A percentile compares a stretch with the other conserved stretches of the same genome.
Conservation (phyloP, 2,329 filamentous ascomycete species). For the Colletotrichum tamarilloi region DNA sequence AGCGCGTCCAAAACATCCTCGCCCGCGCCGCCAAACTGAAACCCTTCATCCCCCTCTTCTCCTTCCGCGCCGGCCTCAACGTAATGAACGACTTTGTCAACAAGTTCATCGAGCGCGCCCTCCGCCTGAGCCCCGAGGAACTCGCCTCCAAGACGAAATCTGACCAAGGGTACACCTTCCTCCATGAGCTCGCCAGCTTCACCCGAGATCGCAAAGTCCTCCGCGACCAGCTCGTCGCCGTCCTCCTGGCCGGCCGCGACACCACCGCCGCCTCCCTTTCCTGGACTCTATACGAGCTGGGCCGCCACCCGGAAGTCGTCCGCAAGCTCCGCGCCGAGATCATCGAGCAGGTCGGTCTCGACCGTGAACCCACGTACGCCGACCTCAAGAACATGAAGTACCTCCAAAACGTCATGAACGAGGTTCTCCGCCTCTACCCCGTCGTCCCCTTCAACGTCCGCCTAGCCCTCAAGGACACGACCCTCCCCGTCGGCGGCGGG, state of each 20-base stretch:
- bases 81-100: constrained; percentile 82
- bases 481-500: constrained; percentile 78
- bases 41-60: constrained; percentile 69
- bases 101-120: constrained; percentile 79
- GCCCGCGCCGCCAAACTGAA: constrained; percentile 73
- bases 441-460: constrained; percentile 84
- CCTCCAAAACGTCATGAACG: constrained; percentile 78
- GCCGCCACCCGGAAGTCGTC: constrained; percentile 74
- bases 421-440: constrained; percentile 82
- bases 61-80: constrained; percentile 73
- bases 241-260: constrained; percentile 87
- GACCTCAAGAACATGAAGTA: constrained; percentile 92
- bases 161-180: constrained; percentile 82
- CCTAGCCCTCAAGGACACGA: constrained; percentile 77
- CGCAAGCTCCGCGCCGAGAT: constrained; percentile 80
- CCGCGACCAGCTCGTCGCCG: constrained; percentile 84
- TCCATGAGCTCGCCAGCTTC: constrained; percentile 85
- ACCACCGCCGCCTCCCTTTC: constrained; percentile 86
- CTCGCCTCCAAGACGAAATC: constrained; percentile 79
- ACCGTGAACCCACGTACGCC: constrained; percentile 75
- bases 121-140: constrained; percentile 76
- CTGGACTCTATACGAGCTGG: constrained; percentile 86
- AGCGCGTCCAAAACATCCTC: constrained; percentile 77
- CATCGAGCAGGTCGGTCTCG: constrained; percentile 70
- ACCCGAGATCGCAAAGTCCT: constrained; percentile 79